phyloP scores from a whole-genome alignment of 805 yeast species.

The Yamadazyma tumulicola region DNA sequence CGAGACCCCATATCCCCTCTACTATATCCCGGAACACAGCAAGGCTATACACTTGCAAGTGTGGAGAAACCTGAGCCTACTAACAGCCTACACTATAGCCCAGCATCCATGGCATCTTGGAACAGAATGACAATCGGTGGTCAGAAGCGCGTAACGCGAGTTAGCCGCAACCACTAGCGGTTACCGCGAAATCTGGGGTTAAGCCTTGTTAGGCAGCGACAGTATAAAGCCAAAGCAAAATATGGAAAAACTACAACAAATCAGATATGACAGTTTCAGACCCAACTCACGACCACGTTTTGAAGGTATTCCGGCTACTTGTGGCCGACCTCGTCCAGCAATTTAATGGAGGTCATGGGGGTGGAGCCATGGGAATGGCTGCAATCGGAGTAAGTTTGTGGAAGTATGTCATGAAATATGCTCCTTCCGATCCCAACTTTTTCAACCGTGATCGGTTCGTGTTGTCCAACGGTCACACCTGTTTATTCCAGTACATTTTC shows the following conservation, averaged over 20 bases:
- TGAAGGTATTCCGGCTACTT: conserved; percentile 27
- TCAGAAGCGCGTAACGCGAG: no score
- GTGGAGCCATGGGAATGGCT: conserved; percentile 42
- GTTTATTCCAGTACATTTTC: conserved; percentile 28
- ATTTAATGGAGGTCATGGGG: conserved; percentile 38
- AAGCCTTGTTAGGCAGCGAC: no score
- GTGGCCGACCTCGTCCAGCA: conserved; percentile 24
- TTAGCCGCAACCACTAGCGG: no score
- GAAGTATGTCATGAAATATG: conserved; percentile 27
- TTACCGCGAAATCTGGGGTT: no score
- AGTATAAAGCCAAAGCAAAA: no score
- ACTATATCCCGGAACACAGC: no score
- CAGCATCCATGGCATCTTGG: no score
- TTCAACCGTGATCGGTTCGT: conserved; percentile 38
- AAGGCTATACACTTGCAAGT: no score
- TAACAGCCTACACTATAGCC: no score
- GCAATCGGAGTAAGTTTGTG: conserved; percentile 35
- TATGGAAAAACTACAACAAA: background rate
- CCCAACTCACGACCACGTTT: conserved; percentile 12
- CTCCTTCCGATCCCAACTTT: conserved; percentile 27
- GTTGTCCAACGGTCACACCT: conserved; percentile 36
- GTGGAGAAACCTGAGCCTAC: no score
- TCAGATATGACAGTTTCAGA: background rate
- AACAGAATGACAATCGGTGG: no score
- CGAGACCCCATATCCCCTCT: no score